Base-by-base conservation (phyloP, 1,284 basidiomycete genomes). In the Ceratorhiza oryzae-sativae region DNA sequence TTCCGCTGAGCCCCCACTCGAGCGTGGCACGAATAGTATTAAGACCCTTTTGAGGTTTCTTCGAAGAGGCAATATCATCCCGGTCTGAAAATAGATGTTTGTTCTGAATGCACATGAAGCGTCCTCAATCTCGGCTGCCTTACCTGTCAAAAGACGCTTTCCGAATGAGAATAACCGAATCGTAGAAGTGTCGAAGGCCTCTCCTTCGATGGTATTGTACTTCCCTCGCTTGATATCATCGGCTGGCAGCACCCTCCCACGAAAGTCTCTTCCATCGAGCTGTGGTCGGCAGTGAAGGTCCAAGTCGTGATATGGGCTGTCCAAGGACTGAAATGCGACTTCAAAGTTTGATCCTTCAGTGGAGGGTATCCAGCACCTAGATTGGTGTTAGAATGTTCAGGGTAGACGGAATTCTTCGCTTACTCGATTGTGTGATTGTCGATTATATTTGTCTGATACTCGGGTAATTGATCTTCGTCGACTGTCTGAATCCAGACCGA, bases 341-440 rank as follows among this genome's bases (percentile, higher is more conserved):
- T 46, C 23, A 23, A 62, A 62, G 42, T 62, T 62, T 20, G 60
- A 30, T 20, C 60, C 60, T 18, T 62, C 60, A 12, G 45, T 48
- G 2, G 56, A 59, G 23, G 56, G 56, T 3, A 59, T 59, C 36
- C 34, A 59, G 18, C 56, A 39, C 36, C 34, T 39, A 41, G 25
- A 10, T 13, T 45, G 3, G 15, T 18, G 15, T 18, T 12, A 45
- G n/a, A 4, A 18, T 4, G 9, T 18, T 45, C 42, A 45, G 18
- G 4, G 15, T n/a, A n/a, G n/a, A n/a, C n/a, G n/a, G n/a, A n/a
- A n/a, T 41, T 23, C 23, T 27, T 2, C 15, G 42, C 56, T 32
- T 41, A 59, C 56, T 59, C 56, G 12, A 59, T 18, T 1, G 56
- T 59, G 12, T 59, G 3, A 5, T 42, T 23, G 39, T 42, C 56